phyloP scores from a whole-genome alignment of 345 rosid species.

The Pistacia atlantica region DNA sequence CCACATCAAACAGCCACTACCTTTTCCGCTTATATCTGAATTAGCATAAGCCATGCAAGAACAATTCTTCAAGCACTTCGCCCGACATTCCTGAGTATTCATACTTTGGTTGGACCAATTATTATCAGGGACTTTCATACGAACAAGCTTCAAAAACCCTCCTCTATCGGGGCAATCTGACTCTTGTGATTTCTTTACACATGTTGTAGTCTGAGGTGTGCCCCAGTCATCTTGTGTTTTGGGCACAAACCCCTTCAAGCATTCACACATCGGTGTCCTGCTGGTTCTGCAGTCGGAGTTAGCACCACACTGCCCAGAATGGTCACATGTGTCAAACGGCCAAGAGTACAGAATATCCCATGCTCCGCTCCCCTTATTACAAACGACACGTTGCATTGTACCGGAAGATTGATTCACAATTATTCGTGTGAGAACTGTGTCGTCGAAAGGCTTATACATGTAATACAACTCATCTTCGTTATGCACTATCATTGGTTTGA shows the following conservation, averaged over 20 bases:
- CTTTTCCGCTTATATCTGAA: slow-evolving; percentile 21
- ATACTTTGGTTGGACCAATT: slow-evolving; percentile 16
- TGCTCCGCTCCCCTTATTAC: slow-evolving; percentile 4
- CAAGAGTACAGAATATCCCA: background rate
- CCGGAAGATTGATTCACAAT: slow-evolving; percentile 15
- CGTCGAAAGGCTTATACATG: slow-evolving; percentile 17
- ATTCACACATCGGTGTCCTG: background rate
- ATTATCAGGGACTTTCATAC: slow-evolving; percentile 26
- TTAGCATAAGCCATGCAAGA: slow-evolving; percentile 36
- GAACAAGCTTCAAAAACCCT: slow-evolving; percentile 4
- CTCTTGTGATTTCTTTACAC: background rate
- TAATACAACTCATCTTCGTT: slow-evolving; percentile 17
- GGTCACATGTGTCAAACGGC: slow-evolving; percentile 32
- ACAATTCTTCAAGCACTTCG: slow-evolving; percentile 30
- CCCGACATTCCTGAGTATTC: slow-evolving; percentile 23
- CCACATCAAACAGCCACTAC: slow-evolving; percentile 44
- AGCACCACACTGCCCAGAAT: slow-evolving; percentile 30
- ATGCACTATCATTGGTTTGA: slow-evolving; percentile 11
- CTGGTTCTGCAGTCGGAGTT: slow-evolving; percentile 16
- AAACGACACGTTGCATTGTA: slow-evolving; percentile 15
- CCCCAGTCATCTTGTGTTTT: slow-evolving; percentile 9
- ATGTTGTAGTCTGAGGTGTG: background rate
- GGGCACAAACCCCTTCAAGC: slow-evolving; percentile 23
- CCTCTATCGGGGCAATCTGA: slow-evolving; percentile 19
- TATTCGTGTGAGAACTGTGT: slow-evolving; percentile 21